phyloP scores from a whole-genome alignment of 305 asterid species.

The Fraxinus sp. region DNA sequence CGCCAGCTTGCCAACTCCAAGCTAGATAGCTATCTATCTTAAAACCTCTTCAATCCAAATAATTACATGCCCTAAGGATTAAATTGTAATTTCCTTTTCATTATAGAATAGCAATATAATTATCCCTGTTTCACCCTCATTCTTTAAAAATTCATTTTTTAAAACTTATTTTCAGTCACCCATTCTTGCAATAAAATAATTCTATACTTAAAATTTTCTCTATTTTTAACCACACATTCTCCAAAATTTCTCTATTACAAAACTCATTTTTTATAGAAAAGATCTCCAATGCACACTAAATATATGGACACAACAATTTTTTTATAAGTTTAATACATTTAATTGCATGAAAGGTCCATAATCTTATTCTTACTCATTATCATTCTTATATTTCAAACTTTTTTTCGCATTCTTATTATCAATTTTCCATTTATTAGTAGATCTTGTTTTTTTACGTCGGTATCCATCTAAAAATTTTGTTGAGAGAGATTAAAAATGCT shows the following conservation, averaged over 20 bases:
- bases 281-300: background rate
- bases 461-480: background rate
- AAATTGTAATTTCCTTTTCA: background rate
- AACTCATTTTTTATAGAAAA: background rate
- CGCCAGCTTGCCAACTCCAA: background rate
- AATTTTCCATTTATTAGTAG: background rate
- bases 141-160: no score
- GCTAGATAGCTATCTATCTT: background rate
- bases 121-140: background rate
- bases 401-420: background rate
- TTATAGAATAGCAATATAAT: background rate
- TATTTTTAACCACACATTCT: background rate
- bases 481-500: background rate
- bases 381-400: background rate
- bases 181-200: no score
- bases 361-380: background rate
- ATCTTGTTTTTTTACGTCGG: background rate
- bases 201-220: background rate
- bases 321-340: background rate
- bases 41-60: background rate
- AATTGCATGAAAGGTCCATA: background rate
- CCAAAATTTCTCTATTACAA: background rate
- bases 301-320: background rate
- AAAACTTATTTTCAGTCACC: background rate
- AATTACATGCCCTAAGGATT: background rate